Conservation (phyloP, 2,329 filamentous ascomycete genomes). For the Aspergillus unguis region DNA sequence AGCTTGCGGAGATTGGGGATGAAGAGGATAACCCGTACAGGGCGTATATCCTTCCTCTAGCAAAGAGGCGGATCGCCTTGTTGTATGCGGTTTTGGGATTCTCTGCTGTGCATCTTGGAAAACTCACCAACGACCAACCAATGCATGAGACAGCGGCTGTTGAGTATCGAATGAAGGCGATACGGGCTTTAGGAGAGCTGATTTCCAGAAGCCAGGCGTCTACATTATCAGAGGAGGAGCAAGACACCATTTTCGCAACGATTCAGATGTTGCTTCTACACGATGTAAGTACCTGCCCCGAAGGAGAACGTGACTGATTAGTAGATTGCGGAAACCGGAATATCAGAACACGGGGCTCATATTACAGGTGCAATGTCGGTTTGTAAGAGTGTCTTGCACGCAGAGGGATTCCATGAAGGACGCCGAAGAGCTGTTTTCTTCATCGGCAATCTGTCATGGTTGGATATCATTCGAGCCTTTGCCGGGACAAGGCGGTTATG, state of each 20-base stretch:
- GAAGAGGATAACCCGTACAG: constrained; percentile 27
- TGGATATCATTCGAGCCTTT: constrained; percentile 32
- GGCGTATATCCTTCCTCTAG: constrained; percentile 28
- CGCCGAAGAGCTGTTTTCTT: constrained; percentile 30
- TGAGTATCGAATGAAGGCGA: constrained; percentile 29
- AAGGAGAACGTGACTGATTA: neutral
- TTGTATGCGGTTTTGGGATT: constrained; percentile 29
- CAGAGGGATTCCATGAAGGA: constrained; percentile 21
- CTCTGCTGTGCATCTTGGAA: constrained; percentile 28
- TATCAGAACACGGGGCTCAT: constrained; percentile 31
- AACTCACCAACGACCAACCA: constrained; percentile 17
- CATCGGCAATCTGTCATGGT: constrained; percentile 30
- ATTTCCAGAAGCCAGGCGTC: constrained; percentile 26
- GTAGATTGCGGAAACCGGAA: constrained; percentile 31
- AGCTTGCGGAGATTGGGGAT: constrained; percentile 25
- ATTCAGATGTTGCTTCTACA: constrained; percentile 32
- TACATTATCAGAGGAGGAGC: constrained; percentile 23
- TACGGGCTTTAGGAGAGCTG: constrained; percentile 24
- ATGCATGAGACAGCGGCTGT: constrained; percentile 26
- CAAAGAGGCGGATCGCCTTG: constrained; percentile 26
- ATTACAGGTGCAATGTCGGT: constrained; percentile 34
- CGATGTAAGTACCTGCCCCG: constrained; percentile 22
- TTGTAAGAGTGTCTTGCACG: constrained; percentile 26
- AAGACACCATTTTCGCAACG: constrained; percentile 29
- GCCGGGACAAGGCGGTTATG: constrained; percentile 26